Conservation (phyloP, 176 grass and related monocot species). For the Coix lacrymajobi region DNA sequence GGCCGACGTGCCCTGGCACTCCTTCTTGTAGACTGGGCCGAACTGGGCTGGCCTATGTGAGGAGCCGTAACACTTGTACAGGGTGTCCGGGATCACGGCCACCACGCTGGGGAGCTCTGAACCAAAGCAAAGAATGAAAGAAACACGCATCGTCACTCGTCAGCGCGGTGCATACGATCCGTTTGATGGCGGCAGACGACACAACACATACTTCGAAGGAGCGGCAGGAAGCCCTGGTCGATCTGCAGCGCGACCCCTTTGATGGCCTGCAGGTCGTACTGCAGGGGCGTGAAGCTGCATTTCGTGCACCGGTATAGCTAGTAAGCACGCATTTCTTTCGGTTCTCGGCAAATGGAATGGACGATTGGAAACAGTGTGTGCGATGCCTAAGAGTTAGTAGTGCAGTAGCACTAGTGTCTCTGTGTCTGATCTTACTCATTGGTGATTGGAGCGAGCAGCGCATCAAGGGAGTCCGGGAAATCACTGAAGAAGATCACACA, state of each 20-base stretch:
- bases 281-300: neutral
- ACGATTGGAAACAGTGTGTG: too few relatives aligned
- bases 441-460: neutral
- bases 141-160: neutral
- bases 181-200: too few relatives aligned
- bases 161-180: neutral
- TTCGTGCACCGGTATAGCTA: neutral
- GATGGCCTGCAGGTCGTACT: neutral
- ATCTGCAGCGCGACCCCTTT: conserved; percentile 11
- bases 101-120: conserved; percentile 13
- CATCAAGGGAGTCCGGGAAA: neutral
- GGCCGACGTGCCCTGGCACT: too few relatives aligned
- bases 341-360: neutral
- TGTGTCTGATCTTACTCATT: too few relatives aligned
- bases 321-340: neutral
- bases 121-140: neutral
- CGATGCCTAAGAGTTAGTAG: neutral
- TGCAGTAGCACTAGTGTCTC: neutral
- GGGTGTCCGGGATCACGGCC: conserved; percentile 21
- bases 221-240: neutral
- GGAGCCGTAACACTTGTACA: neutral
- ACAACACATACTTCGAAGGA: neutral
- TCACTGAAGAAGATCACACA: neutral
- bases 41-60: too few relatives aligned
- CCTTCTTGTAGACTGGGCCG: too few relatives aligned